Base-by-base conservation (phyloP, 345 rosid genomes). In the Lepidium aucheri region DNA sequence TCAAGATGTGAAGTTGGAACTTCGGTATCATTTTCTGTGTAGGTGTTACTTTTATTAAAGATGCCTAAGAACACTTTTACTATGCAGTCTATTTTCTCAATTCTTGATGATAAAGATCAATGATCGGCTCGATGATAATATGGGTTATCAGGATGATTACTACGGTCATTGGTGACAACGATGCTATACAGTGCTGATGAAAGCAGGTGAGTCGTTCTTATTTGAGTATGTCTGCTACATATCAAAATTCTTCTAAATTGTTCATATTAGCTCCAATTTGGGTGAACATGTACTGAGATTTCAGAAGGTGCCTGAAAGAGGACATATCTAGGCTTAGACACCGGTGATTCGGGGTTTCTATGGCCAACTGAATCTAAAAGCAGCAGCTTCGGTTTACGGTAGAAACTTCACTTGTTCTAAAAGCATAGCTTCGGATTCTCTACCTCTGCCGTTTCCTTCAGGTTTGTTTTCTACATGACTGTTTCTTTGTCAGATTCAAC, bases 141-240 rank as follows among this genome's bases (percentile, higher is more conserved):
- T 68, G 70, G 96, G 98, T 34, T 86, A 95, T 32, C 79, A 93
- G 70, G 93, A 86, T 66, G 95, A 87, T 69, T 92, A 89, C 58
- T 88, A 89, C 41, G 93, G 98, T 40, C 85, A 53, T 9, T 80
- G 93, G 85, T 84, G 95, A 85, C 98, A 22, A 83, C 82, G 1
- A 87, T 92, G 98, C 81, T 80, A 24, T 92, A 92, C 72, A 89
- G 86, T 72, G 93, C 91, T 51, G 98, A 92, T 60, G 96, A 96
- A 40, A 89, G 83, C 71, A 83, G 98, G 96, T 91, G 61, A 58
- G 60, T 58, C n/a, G 36, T 54, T n/a, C 52, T 34, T 39, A 7
- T 53, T 40, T 1, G 1, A 63, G 17, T 57, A 24, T 68, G n/a
- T 41, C 73, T 38, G 20, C 40, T 13, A 30, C 13, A 22, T 57